These are phyloP conservation scores for Kazachstania kunashirensis DNA, from an alignment of 805 yeast genomes.

Conservation along the genomic window DNA sequence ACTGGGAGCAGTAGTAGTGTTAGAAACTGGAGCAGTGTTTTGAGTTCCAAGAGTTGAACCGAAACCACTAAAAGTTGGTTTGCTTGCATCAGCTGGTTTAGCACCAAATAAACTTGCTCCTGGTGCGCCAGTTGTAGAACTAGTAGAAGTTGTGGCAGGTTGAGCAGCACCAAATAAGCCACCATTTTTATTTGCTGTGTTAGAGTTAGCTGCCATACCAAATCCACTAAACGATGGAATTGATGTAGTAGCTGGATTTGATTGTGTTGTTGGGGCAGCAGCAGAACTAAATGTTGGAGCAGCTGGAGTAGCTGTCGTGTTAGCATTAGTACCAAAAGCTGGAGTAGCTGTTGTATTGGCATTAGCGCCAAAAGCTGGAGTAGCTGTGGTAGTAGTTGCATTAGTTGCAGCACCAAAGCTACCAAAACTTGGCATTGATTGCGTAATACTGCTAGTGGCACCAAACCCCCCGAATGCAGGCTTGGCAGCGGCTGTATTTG, in stretches of 20 bases:
- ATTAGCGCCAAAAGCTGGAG: neutral
- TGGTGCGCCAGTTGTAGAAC: neutral
- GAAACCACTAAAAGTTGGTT: too few relatives aligned
- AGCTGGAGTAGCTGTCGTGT: neutral
- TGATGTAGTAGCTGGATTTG: neutral
- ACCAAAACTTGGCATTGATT: neutral
- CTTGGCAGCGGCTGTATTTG: slow-evolving; percentile 1
- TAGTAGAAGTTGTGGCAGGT: neutral
- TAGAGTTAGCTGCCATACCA: neutral
- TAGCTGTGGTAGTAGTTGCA: slow-evolving; percentile 3
- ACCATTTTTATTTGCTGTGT: neutral
- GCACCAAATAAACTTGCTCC: neutral
- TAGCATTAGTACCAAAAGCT: neutral
- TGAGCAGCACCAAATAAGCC: slow-evolving; percentile 3
- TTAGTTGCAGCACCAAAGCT: neutral
- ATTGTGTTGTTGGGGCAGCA: too few relatives aligned
- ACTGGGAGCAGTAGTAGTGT: neutral
- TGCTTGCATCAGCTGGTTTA: neutral
- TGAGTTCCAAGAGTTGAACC: too few relatives aligned
- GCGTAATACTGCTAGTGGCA: neutral
- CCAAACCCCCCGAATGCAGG: slow-evolving; percentile 6
- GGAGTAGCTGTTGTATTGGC: neutral
- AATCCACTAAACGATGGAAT: slow-evolving; percentile 5
- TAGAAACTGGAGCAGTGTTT: too few relatives aligned
- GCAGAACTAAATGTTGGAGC: too few relatives aligned